phyloP scores from a whole-genome alignment of 2,329 filamentous ascomycete species.

The Penicillium sp. region DNA sequence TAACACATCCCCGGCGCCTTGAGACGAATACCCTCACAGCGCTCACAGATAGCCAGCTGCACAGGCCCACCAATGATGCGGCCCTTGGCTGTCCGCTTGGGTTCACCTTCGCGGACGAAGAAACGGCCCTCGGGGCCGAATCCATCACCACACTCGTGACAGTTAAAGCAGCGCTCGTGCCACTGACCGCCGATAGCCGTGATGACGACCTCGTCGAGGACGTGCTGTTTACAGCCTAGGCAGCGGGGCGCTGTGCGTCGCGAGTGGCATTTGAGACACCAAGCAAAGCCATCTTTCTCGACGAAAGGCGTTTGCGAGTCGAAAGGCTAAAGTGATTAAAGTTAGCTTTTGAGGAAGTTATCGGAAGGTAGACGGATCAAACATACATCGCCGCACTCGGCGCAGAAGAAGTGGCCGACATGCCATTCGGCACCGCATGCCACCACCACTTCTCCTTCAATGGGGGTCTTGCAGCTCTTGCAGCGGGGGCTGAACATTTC shows the following conservation, averaged over 20 bases:
- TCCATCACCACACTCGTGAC: constrained; percentile 63
- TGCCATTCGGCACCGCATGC: constrained; percentile 97
- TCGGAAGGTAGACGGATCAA: background rate
- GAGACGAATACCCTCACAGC: constrained; percentile 62
- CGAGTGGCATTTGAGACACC: constrained; percentile 92
- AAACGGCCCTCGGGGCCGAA: constrained; percentile 63
- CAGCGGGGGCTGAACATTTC: constrained; percentile 90
- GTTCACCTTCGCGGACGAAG: constrained; percentile 60
- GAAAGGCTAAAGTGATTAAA: constrained; percentile 51
- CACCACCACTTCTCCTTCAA: constrained; percentile 90
- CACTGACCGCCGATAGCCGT: constrained; percentile 88
- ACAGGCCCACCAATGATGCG: constrained; percentile 49
- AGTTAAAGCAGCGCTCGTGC: constrained; percentile 91
- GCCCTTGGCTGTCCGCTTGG: constrained; percentile 46
- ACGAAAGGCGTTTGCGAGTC: constrained; percentile 74
- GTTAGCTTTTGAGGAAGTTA: constrained; percentile 15
- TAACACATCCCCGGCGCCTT: constrained; percentile 52
- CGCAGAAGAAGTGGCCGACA: constrained; percentile 97
- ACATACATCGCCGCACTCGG: constrained; percentile 82
- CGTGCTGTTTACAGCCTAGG: constrained; percentile 76
- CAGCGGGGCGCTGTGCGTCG: constrained; percentile 90
- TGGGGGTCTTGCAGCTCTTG: constrained; percentile 94
- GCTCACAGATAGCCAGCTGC: constrained; percentile 63
- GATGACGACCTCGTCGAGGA: constrained; percentile 87
- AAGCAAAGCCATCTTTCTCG: constrained; percentile 96